phyloP scores from a whole-genome alignment of 2,329 filamentous ascomycete species.

The Hymenoscyphus scutula region DNA sequence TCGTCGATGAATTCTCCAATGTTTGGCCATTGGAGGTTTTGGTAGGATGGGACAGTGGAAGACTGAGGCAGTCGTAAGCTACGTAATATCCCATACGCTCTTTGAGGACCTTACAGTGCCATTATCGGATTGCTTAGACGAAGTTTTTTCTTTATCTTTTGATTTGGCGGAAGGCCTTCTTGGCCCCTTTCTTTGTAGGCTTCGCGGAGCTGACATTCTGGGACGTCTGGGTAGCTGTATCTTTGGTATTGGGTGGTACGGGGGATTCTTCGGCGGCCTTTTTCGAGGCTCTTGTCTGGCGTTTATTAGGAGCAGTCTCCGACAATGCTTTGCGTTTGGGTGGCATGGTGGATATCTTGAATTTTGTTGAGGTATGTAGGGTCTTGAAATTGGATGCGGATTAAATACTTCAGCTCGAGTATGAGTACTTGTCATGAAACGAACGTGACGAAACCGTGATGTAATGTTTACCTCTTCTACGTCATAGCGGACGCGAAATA shows the following conservation, averaged over 20 bases:
- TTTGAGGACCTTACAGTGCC: too few relatives aligned
- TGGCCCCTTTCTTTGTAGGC: neutral
- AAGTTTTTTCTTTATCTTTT: neutral
- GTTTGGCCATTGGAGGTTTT: slow-evolving; percentile 24
- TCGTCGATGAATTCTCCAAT: slow-evolving; percentile 21
- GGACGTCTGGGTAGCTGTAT: neutral
- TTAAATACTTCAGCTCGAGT: too few relatives aligned
- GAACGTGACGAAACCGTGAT: neutral
- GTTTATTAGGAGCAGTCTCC: neutral
- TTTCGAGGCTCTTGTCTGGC: neutral
- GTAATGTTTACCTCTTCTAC: slow-evolving; percentile 1
- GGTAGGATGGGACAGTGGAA: neutral
- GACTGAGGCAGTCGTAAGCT: too few relatives aligned
- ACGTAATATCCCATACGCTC: too few relatives aligned
- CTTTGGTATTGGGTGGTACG: neutral
- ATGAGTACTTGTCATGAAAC: neutral
- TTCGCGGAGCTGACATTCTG: neutral
- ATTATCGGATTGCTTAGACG: neutral
- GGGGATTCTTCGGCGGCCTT: slow-evolving; percentile 6
- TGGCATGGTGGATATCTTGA: neutral
- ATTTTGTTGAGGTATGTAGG: neutral
- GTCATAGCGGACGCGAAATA: neutral
- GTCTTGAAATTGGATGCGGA: neutral
- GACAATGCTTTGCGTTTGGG: slow-evolving; percentile 7
- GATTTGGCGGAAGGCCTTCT: neutral